phyloP scores from a whole-genome alignment of 1,284 basidiomycete species.

The Apiotrichum akiyoshidainum region DNA sequence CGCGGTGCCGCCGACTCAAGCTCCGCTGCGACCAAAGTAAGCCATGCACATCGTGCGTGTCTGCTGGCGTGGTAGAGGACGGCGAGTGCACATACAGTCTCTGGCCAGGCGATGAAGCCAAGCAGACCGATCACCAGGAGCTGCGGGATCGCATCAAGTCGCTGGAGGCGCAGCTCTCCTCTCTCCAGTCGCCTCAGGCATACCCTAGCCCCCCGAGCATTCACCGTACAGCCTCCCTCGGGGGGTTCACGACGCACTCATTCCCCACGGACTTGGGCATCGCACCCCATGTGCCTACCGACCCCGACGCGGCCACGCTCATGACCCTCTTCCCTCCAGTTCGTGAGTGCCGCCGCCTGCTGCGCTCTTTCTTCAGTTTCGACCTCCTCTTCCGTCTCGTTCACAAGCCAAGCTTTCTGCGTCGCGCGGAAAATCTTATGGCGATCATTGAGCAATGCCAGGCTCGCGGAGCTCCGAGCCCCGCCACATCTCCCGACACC shows the following conservation, averaged over 20 bases:
- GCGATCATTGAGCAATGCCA: background rate
- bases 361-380: slow-evolving; percentile 1
- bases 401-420: slow-evolving; percentile 7
- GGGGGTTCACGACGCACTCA: no score
- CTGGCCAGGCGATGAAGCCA: background rate
- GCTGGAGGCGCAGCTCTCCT: background rate
- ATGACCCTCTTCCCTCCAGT: background rate
- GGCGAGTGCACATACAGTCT: background rate
- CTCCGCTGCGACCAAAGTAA: slow-evolving; percentile 12
- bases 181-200: background rate
- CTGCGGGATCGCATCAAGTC: background rate
- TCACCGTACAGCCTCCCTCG: background rate
- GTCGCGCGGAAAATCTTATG: slow-evolving; percentile 4
- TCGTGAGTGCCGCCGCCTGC: slow-evolving; percentile 6
- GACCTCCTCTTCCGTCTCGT: slow-evolving; percentile 10
- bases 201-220: background rate
- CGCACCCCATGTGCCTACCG: no score
- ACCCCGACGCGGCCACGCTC: no score
- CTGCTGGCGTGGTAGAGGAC: background rate
- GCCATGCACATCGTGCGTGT: slow-evolving; percentile 8
- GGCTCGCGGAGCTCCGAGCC: no score
- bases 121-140: background rate
- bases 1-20: slow-evolving; percentile 14
- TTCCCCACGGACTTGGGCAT: no score
- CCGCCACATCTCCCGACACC: no score